These are phyloP conservation scores for Scutellaria barbata DNA, from an alignment of 257 asterid genomes.

Conservation along the genomic window DNA sequence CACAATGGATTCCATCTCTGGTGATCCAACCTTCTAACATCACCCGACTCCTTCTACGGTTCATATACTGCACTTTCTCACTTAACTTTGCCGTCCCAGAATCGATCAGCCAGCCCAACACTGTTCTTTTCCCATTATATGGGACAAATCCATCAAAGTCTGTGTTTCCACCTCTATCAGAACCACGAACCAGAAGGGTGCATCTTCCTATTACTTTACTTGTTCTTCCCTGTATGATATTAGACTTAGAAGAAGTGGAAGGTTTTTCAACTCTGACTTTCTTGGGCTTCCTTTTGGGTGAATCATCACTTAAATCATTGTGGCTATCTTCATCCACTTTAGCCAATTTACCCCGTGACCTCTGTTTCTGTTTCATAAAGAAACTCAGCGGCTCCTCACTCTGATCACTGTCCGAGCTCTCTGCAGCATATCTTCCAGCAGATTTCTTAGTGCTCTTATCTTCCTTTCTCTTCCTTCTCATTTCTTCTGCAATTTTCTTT, in stretches of 20 bases:
- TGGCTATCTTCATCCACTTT: slow-evolving; percentile 49
- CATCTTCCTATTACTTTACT: slow-evolving; percentile 74
- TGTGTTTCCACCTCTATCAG: slow-evolving; percentile 60
- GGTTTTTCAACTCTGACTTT: slow-evolving; percentile 49
- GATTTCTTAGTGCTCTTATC: slow-evolving; percentile 49
- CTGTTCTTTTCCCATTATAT: slow-evolving; percentile 81
- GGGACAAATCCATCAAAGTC: slow-evolving; percentile 78
- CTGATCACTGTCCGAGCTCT: slow-evolving; percentile 64
- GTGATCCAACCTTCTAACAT: slow-evolving; percentile 98
- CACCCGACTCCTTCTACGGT: slow-evolving; percentile 68
- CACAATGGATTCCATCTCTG: slow-evolving; percentile 93
- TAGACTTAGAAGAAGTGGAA: slow-evolving; percentile 43
- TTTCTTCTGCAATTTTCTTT: slow-evolving; percentile 73
- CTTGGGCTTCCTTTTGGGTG: slow-evolving; percentile 42
- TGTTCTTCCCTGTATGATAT: slow-evolving; percentile 57
- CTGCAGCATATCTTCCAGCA: slow-evolving; percentile 41
- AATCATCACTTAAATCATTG: slow-evolving; percentile 49
- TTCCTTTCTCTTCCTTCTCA: slow-evolving; percentile 70
- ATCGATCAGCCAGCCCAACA: slow-evolving; percentile 89
- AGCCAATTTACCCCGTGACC: slow-evolving; percentile 43
- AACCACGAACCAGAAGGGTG: slow-evolving; percentile 76
- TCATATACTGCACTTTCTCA: slow-evolving; percentile 94
- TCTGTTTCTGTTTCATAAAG: slow-evolving; percentile 54
- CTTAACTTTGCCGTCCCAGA: slow-evolving; percentile 68
- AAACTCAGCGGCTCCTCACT: slow-evolving; percentile 57